These are phyloP conservation scores for Cladosporium sp. DNA, from an alignment of 2,329 filamentous ascomycete species.

Conservation along the genomic window DNA sequence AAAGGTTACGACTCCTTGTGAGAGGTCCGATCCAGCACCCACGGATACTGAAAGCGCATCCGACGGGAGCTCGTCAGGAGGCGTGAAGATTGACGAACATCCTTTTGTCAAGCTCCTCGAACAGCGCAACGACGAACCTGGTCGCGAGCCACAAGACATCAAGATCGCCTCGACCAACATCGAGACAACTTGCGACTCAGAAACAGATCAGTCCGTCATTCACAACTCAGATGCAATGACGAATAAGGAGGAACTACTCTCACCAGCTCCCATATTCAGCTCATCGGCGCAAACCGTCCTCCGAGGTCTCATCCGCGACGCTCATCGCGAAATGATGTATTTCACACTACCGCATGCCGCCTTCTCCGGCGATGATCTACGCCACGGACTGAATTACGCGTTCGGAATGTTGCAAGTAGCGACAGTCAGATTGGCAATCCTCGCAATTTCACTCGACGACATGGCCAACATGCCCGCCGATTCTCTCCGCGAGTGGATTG, in stretches of 20 bases:
- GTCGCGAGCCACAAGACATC: neutral
- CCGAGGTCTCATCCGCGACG: constrained; percentile 1
- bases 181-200: neutral
- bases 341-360: neutral
- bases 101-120: too few relatives aligned
- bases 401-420: neutral
- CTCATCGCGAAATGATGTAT: constrained; percentile 1
- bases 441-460: neutral
- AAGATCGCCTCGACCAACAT: neutral
- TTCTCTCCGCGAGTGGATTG: neutral
- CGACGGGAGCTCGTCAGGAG: too few relatives aligned
- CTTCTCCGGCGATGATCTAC: neutral
- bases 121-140: neutral
- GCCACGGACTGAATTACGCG: neutral
- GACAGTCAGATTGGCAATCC: neutral
- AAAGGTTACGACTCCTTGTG: too few relatives aligned
- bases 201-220: neutral
- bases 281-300: neutral
- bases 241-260: neutral
- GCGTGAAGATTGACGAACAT: too few relatives aligned
- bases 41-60: too few relatives aligned
- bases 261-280: neutral
- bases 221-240: neutral
- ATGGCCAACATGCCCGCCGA: neutral
- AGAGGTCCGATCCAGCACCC: too few relatives aligned